A percentile compares a stretch with the other conserved stretches of the same genome.
Conservation (phyloP, 805 yeast species). For the Lachancea sp. region DNA sequence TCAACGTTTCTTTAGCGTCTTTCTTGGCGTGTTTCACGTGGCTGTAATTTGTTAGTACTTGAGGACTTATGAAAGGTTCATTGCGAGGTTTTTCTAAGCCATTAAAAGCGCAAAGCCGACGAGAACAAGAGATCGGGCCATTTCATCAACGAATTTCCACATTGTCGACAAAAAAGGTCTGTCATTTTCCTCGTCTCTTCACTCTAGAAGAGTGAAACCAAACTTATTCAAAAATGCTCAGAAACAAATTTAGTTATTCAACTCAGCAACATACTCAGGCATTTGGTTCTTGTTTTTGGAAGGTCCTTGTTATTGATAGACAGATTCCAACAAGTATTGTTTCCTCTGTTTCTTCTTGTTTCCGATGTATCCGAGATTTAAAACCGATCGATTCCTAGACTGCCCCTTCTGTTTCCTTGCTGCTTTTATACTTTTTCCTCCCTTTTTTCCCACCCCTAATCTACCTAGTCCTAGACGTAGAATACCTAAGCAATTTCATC, state of each 20-base stretch:
- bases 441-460: constrained; percentile 1
- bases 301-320: not conserved
- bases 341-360: not conserved
- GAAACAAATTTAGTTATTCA: too few species aligned
- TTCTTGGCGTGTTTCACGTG: constrained; percentile 5
- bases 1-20: constrained; percentile 7
- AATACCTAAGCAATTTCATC: too few species aligned
- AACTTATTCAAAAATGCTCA: too few species aligned
- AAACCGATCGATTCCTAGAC: not conserved
- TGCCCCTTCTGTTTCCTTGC: constrained; percentile 5
- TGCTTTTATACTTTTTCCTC: constrained; percentile 7
- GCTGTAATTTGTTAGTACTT: too few species aligned
- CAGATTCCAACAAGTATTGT: not conserved
- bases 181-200: not conserved
- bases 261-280: constrained; percentile 7
- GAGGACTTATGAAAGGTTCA: too few species aligned
- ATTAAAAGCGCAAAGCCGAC: too few species aligned
- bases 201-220: too few species aligned
- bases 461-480: too few species aligned
- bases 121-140: too few species aligned
- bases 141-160: too few species aligned
- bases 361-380: not conserved
- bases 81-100: too few species aligned
- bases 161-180: not conserved
- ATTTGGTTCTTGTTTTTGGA: not conserved